Evolutionary conservation across 2,329 filamentous ascomycete species (phyloP).

Genomic region (Colletotrichum sublineola): DNA sequence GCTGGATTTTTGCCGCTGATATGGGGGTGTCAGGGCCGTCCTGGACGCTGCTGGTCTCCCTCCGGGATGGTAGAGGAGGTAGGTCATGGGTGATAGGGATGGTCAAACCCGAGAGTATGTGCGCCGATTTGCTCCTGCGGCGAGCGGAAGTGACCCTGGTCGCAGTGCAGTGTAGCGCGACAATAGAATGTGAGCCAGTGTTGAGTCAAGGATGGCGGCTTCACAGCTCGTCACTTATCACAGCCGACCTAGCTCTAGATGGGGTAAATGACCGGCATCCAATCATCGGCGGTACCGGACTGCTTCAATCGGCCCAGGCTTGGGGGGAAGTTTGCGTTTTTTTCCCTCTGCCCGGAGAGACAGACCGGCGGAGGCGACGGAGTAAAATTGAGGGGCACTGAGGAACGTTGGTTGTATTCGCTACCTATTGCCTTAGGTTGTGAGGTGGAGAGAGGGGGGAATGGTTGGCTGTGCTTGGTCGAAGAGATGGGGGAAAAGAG

Average conservation of each 20-base stretch:
- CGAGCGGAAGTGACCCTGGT: conserved; percentile 25
- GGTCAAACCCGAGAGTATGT: conserved; percentile 19
- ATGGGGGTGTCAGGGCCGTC: conserved; percentile 11
- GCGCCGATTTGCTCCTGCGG: conserved; percentile 38
- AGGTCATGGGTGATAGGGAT: conserved; percentile 15
- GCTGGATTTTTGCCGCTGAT: conserved; percentile 24
- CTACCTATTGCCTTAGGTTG: conserved; percentile 2
- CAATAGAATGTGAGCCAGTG: conserved; percentile 8
- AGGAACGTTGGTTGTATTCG: conserved; percentile 6
- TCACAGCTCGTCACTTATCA: conserved; percentile 30
- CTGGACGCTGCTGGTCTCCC: conserved; percentile 24
- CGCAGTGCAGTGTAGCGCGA: background rate
- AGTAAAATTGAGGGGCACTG: conserved; percentile 19
- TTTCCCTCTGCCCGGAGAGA: conserved; percentile 8
- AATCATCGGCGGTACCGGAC: conserved; percentile 33
- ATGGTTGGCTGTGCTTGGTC: background rate
- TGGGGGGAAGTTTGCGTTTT: conserved; percentile 27
- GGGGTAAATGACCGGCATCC: conserved; percentile 9
- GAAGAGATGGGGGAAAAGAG: conserved; percentile 9
- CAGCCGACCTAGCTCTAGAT: conserved; percentile 28
- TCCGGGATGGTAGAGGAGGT: background rate
- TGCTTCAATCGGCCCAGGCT: conserved; percentile 29
- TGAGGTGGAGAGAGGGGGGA: background rate
- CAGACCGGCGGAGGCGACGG: conserved; percentile 11
- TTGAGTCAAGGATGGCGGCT: conserved; percentile 28